Base-by-base conservation (phyloP, 2,329 filamentous ascomycete genomes). In the Parastagonospora nodorum region DNA sequence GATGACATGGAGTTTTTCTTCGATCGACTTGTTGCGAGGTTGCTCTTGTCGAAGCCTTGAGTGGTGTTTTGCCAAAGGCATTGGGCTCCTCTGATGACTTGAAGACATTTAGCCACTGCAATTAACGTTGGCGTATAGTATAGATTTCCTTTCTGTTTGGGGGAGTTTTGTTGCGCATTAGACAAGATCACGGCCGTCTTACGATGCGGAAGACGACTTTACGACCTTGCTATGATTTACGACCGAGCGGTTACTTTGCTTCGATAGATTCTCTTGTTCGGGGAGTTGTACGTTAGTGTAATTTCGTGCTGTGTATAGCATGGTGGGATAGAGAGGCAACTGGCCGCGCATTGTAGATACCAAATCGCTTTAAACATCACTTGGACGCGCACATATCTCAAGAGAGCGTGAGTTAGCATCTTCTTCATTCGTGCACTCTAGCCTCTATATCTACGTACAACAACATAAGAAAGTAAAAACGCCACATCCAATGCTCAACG, bases 1-100 rank as follows among this genome's bases (percentile, higher is more conserved):
- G 63, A 64, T 8, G 69, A 72, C 10, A 73, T 75, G 68, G 63
- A 57, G 2, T 69, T 60, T 28, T 75, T 72, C 48, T 75, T 75
- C 43, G 73, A 75, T 48, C 56, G 73, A 24, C 45, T 75, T 31
- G 66, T 72, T 2, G 73, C 71, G 10, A 58, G 63, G 32, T 48
- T 75, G 41, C 51, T 75, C 29, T 37, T 72, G 7, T 41, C 63
- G 37, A 54, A 44, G 27, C 15, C 10, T 5, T 58, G 49, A 52
- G 4, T 24, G 9, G 8, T 24, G 30, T 14, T 38, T 5, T 32
- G n/a, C n/a, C n/a, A n/a, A n/a, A n/a, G n/a, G n/a, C n/a, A n/a
- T 24, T 24, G 19, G 19, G 19, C 19, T 24, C 19, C n/a, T n/a
- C n/a, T n/a, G n/a, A n/a, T n/a, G n/a, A n/a, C n/a, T n/a, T n/a